Base-by-base conservation (phyloP, 306 rosid genomes). In the Sesbania bispinosa region DNA sequence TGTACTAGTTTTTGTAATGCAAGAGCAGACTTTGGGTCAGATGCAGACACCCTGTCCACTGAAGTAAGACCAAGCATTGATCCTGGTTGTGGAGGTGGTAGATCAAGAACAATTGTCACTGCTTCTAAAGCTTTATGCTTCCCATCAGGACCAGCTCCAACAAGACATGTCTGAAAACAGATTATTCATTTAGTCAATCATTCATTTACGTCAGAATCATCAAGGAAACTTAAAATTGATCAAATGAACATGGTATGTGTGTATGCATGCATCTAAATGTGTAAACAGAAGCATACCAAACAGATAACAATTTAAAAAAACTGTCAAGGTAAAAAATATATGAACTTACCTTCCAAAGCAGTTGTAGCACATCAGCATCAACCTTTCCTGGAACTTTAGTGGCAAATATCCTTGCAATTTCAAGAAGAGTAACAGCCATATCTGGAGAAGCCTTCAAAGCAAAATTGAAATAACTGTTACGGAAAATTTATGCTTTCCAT, bases 381-480 rank as follows among this genome's bases (percentile, higher is more conserved):
- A 94, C 95, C 88, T 94, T 94, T 80, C 99, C 99, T 1, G 99
- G 99, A 77, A 86, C 99, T 92, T 94, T 94, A 29, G 99, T 91
- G 1, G 97, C 99, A 82, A 94, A 94, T 69, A 89, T 84, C 78
- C 99, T 87, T 4, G 99, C 99, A 38, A 94, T 91, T 89, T 94
- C 86, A 90, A 94, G 99, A 74, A 94, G 99, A 72, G 99, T 94
- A 80, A 94, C 99, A 70, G 99, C 99, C 99, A 94, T 94, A 84
- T 91, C 99, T 27, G 99, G 97, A 75, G 99, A 91, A 70, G 97
- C 99, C 99, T 94, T 73, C 74, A 65, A 71, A 67, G 45, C 60
- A 71, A 71, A 69, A 67, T 71, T 55, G 41, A 75, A 26, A 67
- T 39, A 24, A 52, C n/a, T 62, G 53, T 60, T 61, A 77, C 46